These are phyloP conservation scores for Cubamyces sp. DNA, from an alignment of 768 basidiomycete species.

Conservation along the genomic window DNA sequence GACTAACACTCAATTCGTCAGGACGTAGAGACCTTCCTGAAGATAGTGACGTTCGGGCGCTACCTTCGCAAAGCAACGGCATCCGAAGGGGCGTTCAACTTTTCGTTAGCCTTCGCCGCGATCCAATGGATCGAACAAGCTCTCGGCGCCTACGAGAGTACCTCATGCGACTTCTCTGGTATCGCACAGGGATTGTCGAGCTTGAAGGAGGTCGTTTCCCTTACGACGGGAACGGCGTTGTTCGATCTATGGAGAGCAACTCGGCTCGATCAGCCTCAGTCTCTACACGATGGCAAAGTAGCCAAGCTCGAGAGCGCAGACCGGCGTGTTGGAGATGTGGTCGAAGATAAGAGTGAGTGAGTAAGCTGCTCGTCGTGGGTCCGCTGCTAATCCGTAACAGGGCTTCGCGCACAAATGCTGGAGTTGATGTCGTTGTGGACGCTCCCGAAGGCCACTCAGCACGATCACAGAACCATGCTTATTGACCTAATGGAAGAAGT, in stretches of 20 bases:
- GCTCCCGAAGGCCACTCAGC: slow-evolving; percentile 3
- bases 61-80: slow-evolving; percentile 15
- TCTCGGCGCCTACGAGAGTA: slow-evolving; percentile 33
- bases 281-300: background rate
- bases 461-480: slow-evolving; percentile 6
- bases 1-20: background rate
- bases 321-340: background rate
- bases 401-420: slow-evolving; percentile 26
- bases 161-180: slow-evolving; percentile 39
- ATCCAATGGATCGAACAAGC: slow-evolving; percentile 54
- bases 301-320: background rate
- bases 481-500: background rate
- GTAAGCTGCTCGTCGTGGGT: background rate
- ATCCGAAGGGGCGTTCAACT: slow-evolving; percentile 49
- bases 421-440: slow-evolving; percentile 30
- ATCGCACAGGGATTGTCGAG: slow-evolving; percentile 39
- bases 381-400: slow-evolving; percentile 6
- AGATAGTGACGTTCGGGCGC: slow-evolving; percentile 15
- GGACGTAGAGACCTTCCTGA: slow-evolving; percentile 11
- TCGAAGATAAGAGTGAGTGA: background rate
- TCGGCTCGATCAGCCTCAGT: background rate
- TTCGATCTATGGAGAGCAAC: slow-evolving; percentile 25
- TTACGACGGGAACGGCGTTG: slow-evolving; percentile 68
- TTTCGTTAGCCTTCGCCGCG: slow-evolving; percentile 66
- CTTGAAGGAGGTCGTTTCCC: slow-evolving; percentile 55